phyloP scores from a whole-genome alignment of 192 early-diverging fungal genomes.

The Funneliformis mosseae region DNA sequence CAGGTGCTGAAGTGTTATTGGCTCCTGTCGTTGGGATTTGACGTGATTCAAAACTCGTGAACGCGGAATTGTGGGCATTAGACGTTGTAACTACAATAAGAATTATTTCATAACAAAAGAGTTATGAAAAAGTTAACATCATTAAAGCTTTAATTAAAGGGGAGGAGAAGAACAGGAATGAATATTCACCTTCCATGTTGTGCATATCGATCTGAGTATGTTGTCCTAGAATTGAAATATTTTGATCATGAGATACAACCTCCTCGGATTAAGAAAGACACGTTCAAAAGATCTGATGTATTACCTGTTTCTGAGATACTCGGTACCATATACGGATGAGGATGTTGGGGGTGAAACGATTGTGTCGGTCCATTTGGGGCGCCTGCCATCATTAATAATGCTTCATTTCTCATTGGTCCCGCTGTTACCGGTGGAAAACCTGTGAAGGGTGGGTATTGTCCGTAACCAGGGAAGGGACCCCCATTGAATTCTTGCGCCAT shows the following conservation, averaged over 20 bases:
- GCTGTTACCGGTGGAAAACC: constrained; percentile 27
- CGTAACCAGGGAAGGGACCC: constrained; percentile 21
- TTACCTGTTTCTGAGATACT: constrained; percentile 45
- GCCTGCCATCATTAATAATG: constrained; percentile 24
- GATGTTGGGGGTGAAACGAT: constrained; percentile 34
- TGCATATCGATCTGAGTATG: constrained; percentile 34
- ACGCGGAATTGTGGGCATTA: constrained; percentile 31
- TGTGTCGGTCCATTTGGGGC: constrained; percentile 24
- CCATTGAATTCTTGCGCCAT: constrained; percentile 33
- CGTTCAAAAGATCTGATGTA: constrained; percentile 40
- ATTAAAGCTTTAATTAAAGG: too few species aligned
- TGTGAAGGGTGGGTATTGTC: constrained; percentile 26
- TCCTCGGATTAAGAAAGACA: constrained; percentile 31
- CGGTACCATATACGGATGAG: constrained; percentile 45
- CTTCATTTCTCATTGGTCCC: constrained; percentile 4
- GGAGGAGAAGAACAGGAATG: neutral
- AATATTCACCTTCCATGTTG: constrained; percentile 27
- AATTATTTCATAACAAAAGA: neutral
- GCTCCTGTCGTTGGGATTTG: neutral
- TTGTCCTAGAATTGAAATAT: constrained; percentile 24
- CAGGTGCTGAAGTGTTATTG: neutral
- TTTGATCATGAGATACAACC: constrained; percentile 28
- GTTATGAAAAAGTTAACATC: neutral
- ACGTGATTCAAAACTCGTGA: constrained; percentile 36
- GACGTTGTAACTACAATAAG: constrained; percentile 18